Percentiles rank a stretch among this genome's conserved stretches.
These are phyloP conservation scores for Sanchytrium tribonematis DNA, from an alignment of 371 early-diverging fungal genomes.

Conservation along the genomic window DNA sequence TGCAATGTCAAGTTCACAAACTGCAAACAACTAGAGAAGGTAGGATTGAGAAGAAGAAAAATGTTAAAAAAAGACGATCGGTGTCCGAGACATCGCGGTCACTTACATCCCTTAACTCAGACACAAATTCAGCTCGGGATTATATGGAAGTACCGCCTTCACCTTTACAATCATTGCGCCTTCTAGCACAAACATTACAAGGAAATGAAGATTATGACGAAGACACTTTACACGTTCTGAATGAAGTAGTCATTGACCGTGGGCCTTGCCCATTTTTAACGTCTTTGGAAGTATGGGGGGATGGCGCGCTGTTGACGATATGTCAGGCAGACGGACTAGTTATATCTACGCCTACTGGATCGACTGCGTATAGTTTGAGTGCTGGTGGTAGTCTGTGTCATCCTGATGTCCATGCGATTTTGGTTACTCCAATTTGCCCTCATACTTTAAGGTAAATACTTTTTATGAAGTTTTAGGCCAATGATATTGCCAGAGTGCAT, in stretches of 20 bases:
- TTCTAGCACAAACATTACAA: background rate
- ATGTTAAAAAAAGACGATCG: background rate
- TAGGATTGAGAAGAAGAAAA: background rate
- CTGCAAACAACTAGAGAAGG: background rate
- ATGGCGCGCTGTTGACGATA: conserved; percentile 37
- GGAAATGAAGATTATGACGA: conserved; percentile 3
- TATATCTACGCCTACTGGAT: conserved; percentile 74
- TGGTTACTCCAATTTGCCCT: conserved; percentile 79
- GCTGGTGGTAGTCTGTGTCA: conserved; percentile 80
- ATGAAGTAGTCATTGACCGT: conserved; percentile 64
- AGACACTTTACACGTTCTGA: conserved; percentile 31
- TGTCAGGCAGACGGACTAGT: conserved; percentile 69
- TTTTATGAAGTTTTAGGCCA: conserved; percentile 48
- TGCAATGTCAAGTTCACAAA: conserved; percentile 48
- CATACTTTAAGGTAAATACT: conserved; percentile 24
- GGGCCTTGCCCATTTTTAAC: conserved; percentile 64
- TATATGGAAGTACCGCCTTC: background rate
- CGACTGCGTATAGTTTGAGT: conserved; percentile 56
- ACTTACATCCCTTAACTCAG: background rate
- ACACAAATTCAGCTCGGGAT: background rate
- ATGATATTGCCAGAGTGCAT: conserved; percentile 66
- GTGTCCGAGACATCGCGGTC: background rate
- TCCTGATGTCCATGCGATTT: conserved; percentile 59
- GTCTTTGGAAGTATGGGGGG: conserved; percentile 59
- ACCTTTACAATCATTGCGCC: background rate